Percentiles rank a stretch among this genome's conserved stretches.
Conservation (phyloP, 2,329 filamentous ascomycete species). For the Thelonectria discophora region DNA sequence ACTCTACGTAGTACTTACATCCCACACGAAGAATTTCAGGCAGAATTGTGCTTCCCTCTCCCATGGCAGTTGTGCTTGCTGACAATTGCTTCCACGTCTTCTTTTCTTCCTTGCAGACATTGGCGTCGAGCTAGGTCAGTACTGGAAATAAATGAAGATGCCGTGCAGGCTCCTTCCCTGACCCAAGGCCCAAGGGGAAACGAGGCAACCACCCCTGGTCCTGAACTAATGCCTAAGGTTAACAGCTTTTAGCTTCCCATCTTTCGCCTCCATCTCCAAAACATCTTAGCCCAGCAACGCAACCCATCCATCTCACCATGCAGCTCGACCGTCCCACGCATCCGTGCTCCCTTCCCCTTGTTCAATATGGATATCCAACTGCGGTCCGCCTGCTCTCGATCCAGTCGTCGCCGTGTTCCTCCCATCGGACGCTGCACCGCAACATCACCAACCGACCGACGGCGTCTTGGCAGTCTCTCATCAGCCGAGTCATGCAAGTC, state of each 20-base stretch:
- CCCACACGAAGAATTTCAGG: no score
- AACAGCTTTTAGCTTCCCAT: conserved; percentile 16
- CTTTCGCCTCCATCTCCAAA: conserved; percentile 5
- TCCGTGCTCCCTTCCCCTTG: conserved; percentile 8
- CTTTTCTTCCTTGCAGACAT: background rate
- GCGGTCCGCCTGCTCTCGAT: background rate
- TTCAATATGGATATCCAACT: background rate
- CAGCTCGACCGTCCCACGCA: background rate
- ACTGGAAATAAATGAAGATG: background rate
- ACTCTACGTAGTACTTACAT: background rate
- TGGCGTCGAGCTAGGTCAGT: no score
- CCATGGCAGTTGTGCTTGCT: no score
- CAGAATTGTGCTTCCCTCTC: no score
- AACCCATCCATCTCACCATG: conserved; percentile 7
- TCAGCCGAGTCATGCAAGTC: conserved; percentile 38
- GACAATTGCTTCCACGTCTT: background rate
- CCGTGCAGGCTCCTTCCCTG: conserved; percentile 7
- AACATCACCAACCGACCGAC: conserved; percentile 17
- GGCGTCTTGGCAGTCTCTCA: conserved; percentile 20
- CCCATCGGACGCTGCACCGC: conserved; percentile 10
- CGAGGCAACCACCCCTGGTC: background rate
- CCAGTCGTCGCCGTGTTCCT: background rate
- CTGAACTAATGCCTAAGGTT: conserved; percentile 12
- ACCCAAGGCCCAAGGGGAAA: background rate
- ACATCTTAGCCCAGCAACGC: no score